phyloP scores from a whole-genome alignment of 139 green algal species.

The Deuterostichococcus epilithicus region DNA sequence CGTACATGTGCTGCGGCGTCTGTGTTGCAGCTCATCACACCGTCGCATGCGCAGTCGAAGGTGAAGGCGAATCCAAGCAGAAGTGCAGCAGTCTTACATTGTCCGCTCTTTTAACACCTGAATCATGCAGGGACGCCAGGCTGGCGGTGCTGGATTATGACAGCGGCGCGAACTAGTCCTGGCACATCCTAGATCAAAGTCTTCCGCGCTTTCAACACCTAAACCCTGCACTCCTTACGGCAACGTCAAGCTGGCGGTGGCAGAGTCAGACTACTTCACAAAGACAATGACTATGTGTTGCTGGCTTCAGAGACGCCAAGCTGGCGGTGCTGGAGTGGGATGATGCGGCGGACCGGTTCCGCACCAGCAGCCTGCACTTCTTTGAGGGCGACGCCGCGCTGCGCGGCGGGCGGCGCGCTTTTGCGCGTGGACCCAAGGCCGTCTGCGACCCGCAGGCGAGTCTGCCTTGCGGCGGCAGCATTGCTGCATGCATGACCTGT shows the following conservation, averaged over 20 bases:
- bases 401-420: conserved; percentile 27
- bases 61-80: too few species aligned
- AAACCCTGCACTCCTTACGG: conserved; percentile 90
- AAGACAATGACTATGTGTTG: not conserved
- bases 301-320: conserved; percentile 76
- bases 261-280: too few species aligned
- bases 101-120: too few species aligned
- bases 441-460: conserved; percentile 51
- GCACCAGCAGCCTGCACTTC: conserved; percentile 71
- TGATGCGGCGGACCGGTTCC: conserved; percentile 34
- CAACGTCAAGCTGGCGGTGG: conserved; percentile 36
- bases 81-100: too few species aligned
- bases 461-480: not conserved
- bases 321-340: conserved; percentile 85
- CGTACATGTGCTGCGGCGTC: too few species aligned
- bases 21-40: too few species aligned
- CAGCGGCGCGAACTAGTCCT: conserved; percentile 20
- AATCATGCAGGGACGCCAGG: conserved; percentile 93
- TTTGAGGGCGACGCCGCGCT: conserved; percentile 68
- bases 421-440: conserved; percentile 51
- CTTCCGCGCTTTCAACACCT: too few species aligned
- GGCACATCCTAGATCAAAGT: too few species aligned
- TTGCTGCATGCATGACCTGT: not conserved
- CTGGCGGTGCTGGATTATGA: conserved; percentile 85
- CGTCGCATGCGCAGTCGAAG: too few species aligned